phyloP scores from a whole-genome alignment of 2,329 filamentous ascomycete species.

The Calonectria henricotiae region DNA sequence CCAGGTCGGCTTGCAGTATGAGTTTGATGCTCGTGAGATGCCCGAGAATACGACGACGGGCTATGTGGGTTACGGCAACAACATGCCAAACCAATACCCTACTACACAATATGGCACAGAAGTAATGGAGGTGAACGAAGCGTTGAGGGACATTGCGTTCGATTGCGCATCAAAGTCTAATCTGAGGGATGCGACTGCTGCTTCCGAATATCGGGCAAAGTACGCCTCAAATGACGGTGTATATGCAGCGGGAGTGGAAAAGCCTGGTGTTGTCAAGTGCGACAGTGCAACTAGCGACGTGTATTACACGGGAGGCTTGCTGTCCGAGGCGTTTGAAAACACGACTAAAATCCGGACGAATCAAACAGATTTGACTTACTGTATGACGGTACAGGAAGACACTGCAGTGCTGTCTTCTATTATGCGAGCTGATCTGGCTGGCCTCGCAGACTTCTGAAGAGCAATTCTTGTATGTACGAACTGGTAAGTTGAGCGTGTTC shows the following conservation, averaged over 20 bases:
- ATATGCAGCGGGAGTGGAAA: constrained; percentile 29
- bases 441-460: constrained; percentile 42
- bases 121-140: constrained; percentile 42
- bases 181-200: constrained; percentile 31
- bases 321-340: constrained; percentile 46
- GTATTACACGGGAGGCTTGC: constrained; percentile 44
- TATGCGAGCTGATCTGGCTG: constrained; percentile 39
- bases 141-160: constrained; percentile 40
- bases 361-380: constrained; percentile 39
- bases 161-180: constrained; percentile 20
- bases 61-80: constrained; percentile 42
- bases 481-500: constrained; percentile 16
- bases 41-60: constrained; percentile 43
- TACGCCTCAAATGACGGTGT: constrained; percentile 22
- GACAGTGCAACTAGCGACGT: constrained; percentile 46
- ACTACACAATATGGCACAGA: constrained; percentile 43
- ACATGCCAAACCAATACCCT: constrained; percentile 38
- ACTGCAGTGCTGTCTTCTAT: constrained; percentile 42
- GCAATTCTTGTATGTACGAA: constrained; percentile 40
- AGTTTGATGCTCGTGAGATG: constrained; percentile 44
- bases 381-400: constrained; percentile 49
- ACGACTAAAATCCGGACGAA: constrained; percentile 41
- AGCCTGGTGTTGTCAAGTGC: constrained; percentile 40
- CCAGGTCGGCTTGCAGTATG: constrained; percentile 44
- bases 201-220: constrained; percentile 31